These are phyloP conservation scores for Waltergamsia citrina DNA, from an alignment of 2,329 filamentous ascomycete genomes.

Conservation along the genomic window DNA sequence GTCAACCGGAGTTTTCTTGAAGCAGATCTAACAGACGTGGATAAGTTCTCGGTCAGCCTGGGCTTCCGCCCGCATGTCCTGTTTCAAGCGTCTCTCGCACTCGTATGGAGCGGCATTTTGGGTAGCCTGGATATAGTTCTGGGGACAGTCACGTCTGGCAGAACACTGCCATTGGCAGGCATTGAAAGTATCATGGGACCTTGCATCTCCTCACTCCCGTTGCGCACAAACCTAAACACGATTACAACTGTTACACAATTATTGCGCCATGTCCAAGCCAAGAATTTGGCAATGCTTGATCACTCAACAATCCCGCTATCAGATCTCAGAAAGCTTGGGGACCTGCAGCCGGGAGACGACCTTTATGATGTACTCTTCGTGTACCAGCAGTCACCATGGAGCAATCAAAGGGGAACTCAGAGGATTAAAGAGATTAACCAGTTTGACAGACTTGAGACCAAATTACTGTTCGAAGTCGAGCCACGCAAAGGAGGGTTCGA, in stretches of 20 bases:
- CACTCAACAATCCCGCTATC: conserved; percentile 55
- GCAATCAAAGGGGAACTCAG: conserved; percentile 18
- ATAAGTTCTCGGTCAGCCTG: conserved; percentile 23
- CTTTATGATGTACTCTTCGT: conserved; percentile 75
- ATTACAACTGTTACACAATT: conserved; percentile 48
- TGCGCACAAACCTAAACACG: conserved; percentile 51
- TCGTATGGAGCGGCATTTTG: conserved; percentile 55
- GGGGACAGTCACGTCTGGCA: conserved; percentile 74
- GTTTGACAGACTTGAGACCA: conserved; percentile 67
- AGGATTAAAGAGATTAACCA: conserved; percentile 47
- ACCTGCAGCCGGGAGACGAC: conserved; percentile 39
- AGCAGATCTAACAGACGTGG: conserved; percentile 7
- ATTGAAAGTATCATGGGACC: conserved; percentile 73
- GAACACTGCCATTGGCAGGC: conserved; percentile 59
- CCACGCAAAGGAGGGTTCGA: conserved; percentile 36
- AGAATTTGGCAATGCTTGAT: conserved; percentile 56
- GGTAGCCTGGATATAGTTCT: conserved; percentile 60
- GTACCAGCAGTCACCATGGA: conserved; percentile 65
- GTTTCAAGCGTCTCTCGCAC: conserved; percentile 63
- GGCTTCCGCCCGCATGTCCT: conserved; percentile 57
- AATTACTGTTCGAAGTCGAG: conserved; percentile 67
- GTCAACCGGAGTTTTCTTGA: conserved; percentile 13
- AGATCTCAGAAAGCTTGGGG: conserved; percentile 57
- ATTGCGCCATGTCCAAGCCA: conserved; percentile 51
- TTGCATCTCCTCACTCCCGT: conserved; percentile 66